phyloP scores from a whole-genome alignment of 192 early-diverging fungal species.

The Allomyces javanicus region DNA sequence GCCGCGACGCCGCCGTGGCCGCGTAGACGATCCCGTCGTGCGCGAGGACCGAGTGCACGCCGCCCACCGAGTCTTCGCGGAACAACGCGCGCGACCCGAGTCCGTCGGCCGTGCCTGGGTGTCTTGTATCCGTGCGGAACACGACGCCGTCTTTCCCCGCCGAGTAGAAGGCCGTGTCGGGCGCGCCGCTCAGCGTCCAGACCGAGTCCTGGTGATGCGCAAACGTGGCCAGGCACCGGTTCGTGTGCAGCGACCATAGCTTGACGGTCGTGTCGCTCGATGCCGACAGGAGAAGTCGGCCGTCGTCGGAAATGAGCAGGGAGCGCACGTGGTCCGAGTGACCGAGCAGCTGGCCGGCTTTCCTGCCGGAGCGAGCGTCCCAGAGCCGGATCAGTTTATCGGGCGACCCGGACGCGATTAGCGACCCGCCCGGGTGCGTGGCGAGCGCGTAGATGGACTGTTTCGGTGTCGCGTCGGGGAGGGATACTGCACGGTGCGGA shows the following conservation, averaged over 20 bases:
- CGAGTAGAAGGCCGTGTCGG: slow-evolving; percentile 78
- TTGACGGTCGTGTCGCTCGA: slow-evolving; percentile 93
- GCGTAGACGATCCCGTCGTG: background rate
- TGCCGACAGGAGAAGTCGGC: slow-evolving; percentile 65
- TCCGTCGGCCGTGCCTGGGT: background rate
- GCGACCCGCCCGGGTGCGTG: slow-evolving; percentile 48
- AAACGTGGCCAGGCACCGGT: slow-evolving; percentile 74
- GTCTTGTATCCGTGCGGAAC: background rate
- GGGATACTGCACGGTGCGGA: slow-evolving; percentile 9
- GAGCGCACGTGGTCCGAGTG: slow-evolving; percentile 93
- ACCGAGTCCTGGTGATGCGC: slow-evolving; percentile 72
- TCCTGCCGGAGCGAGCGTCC: slow-evolving; percentile 59
- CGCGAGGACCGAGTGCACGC: background rate
- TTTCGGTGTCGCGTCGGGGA: slow-evolving; percentile 30
- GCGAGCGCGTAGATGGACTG: slow-evolving; percentile 78
- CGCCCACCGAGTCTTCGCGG: background rate
- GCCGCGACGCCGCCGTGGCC: background rate
- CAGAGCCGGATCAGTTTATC: slow-evolving; percentile 82
- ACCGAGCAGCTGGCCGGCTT: slow-evolving; percentile 59
- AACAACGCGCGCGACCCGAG: background rate
- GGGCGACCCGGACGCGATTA: slow-evolving; percentile 78
- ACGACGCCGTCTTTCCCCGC: slow-evolving; percentile 82
- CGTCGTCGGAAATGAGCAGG: slow-evolving; percentile 68
- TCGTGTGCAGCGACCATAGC: slow-evolving; percentile 74
- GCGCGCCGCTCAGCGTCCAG: slow-evolving; percentile 73